Conservation (phyloP, 768 basidiomycete genomes). For the Psilocybe tampanensis region DNA sequence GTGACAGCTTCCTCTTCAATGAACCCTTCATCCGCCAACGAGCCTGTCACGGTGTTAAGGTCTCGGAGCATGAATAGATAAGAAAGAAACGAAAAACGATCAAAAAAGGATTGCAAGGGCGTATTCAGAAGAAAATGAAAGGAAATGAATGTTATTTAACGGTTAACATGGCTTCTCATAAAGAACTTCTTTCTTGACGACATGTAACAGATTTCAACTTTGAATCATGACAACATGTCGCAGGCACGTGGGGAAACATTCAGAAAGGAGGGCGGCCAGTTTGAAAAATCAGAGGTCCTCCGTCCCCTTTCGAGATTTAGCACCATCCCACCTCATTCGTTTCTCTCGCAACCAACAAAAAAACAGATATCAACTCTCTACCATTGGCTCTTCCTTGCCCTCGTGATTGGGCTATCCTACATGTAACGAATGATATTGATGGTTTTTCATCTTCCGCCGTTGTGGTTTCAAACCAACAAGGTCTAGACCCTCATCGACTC, state of each 20-base stretch:
- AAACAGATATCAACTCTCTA: not conserved
- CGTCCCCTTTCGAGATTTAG: not conserved
- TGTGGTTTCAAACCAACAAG: not conserved
- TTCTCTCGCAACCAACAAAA: constrained; percentile 6
- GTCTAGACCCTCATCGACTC: not conserved
- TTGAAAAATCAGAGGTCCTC: not conserved
- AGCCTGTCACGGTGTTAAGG: constrained; percentile 9
- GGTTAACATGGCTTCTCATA: not conserved
- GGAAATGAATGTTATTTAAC: not conserved
- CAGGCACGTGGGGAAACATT: constrained; percentile 8
- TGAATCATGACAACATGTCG: constrained; percentile 10
- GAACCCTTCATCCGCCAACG: constrained; percentile 19
- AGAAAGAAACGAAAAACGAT: not conserved
- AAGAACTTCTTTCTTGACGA: constrained; percentile 10
- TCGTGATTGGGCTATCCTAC: constrained; percentile 3
- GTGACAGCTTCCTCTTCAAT: constrained; percentile 16
- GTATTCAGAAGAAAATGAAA: constrained; percentile 1
- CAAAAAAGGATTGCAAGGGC: not conserved
- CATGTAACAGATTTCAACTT: constrained; percentile 8
- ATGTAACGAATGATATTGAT: not conserved
- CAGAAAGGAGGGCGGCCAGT: no score
- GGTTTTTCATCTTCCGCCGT: not conserved
- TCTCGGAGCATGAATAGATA: not conserved
- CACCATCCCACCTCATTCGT: not conserved
- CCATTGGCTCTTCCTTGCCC: constrained; percentile 1